These are phyloP conservation scores for Lasiodiplodia gonubiensis DNA, from an alignment of 2,329 filamentous ascomycete genomes.

Conservation along the genomic window DNA sequence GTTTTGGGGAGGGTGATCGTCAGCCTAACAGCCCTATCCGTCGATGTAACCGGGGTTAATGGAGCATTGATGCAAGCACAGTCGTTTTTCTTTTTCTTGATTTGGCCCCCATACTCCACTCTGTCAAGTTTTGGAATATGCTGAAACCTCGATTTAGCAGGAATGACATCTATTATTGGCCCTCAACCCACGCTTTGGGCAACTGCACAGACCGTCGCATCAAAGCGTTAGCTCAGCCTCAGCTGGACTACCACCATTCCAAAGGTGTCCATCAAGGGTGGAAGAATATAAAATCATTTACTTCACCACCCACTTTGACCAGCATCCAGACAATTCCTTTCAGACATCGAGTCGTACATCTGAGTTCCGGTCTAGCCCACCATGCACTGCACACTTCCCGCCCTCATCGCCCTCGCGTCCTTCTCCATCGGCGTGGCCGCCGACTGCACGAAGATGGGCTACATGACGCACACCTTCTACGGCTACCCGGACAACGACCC, in stretches of 20 bases:
- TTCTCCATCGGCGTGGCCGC: background rate
- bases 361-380: background rate
- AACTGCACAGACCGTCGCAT: too few relatives aligned
- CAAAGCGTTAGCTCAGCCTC: background rate
- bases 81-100: too few relatives aligned
- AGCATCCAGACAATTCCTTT: background rate
- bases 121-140: too few relatives aligned
- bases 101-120: too few relatives aligned
- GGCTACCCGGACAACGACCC: slow-evolving; percentile 40
- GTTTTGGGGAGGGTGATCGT: too few relatives aligned
- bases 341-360: background rate
- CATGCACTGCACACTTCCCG: background rate
- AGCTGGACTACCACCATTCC: background rate
- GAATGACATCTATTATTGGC: too few relatives aligned
- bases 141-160: too few relatives aligned
- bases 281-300: background rate
- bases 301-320: background rate
- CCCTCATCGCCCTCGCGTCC: background rate
- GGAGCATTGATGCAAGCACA: too few relatives aligned
- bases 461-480: slow-evolving; percentile 33
- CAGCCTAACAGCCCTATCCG: too few relatives aligned
- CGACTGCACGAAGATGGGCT: background rate
- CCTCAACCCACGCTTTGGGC: too few relatives aligned
- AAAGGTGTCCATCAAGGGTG: background rate
- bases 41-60: too few relatives aligned